phyloP scores from a whole-genome alignment of 2,329 filamentous ascomycete genomes.

The Aaosphaeria arxii region DNA sequence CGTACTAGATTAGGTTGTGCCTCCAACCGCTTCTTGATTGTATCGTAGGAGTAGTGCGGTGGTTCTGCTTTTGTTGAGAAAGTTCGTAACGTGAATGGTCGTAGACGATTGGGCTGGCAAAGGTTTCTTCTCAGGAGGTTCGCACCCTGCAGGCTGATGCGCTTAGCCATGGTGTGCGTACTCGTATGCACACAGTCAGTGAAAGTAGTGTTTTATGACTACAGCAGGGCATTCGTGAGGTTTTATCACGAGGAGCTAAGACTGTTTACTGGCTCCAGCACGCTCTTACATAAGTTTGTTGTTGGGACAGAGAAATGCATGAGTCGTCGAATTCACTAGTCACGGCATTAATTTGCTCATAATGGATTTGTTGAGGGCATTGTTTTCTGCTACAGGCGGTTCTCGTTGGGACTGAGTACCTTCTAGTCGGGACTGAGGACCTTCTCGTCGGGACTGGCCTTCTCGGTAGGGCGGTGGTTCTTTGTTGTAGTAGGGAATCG shows the following conservation, averaged over 20 bases:
- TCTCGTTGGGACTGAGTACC: constrained; percentile 33
- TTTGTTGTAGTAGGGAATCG: constrained; percentile 3
- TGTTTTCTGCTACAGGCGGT: constrained; percentile 7
- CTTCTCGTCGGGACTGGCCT: neutral
- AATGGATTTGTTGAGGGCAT: constrained; percentile 11
- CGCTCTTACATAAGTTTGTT: constrained; percentile 37
- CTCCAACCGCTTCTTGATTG: neutral
- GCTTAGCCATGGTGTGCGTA: constrained; percentile 46
- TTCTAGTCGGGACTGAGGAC: constrained; percentile 1
- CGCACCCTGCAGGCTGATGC: constrained; percentile 45
- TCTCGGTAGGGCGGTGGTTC: constrained; percentile 9
- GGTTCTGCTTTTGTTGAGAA: no score
- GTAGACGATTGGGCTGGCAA: neutral
- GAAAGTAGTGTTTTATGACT: constrained; percentile 43
- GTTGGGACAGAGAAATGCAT: constrained; percentile 51
- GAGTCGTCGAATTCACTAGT: constrained; percentile 47
- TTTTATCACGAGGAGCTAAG: constrained; percentile 41
- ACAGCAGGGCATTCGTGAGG: constrained; percentile 46
- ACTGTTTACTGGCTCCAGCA: constrained; percentile 36
- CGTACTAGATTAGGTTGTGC: neutral
- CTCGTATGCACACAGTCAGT: constrained; percentile 49
- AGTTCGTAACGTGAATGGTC: no score
- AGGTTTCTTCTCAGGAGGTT: neutral
- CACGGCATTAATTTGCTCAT: constrained; percentile 45
- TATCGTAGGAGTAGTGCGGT: neutral